These are phyloP conservation scores for Sanghuangporus weigelae DNA, from an alignment of 1,284 basidiomycete species.

Conservation along the genomic window DNA sequence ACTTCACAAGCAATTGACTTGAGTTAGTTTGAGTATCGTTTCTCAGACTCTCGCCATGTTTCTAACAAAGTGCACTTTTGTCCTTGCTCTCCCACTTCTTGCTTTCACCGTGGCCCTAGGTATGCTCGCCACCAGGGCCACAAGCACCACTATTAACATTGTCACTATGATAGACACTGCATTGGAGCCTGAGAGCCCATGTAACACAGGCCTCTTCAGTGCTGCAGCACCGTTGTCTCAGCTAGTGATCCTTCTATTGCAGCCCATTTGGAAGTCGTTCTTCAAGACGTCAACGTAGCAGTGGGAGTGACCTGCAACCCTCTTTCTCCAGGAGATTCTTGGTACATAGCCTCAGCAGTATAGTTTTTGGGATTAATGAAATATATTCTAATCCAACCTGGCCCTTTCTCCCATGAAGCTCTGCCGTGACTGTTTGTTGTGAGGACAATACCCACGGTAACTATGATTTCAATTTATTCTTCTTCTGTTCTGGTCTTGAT, in stretches of 20 bases:
- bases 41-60: no score
- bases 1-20: no score
- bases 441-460: constrained; percentile 18
- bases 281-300: constrained; percentile 3
- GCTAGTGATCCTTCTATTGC: neutral
- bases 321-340: constrained; percentile 5
- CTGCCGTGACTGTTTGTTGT: constrained; percentile 29
- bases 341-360: neutral
- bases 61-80: no score
- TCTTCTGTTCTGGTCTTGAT: neutral
- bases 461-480: neutral
- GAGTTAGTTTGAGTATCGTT: no score
- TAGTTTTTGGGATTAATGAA: neutral
- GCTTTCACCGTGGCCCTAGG: no score
- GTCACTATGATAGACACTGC: neutral
- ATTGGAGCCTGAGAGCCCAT: constrained; percentile 6
- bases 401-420: constrained; percentile 8
- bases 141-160: no score
- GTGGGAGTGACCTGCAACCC: constrained; percentile 14
- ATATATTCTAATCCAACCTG: neutral
- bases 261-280: constrained; percentile 2
- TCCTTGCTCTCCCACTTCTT: no score
- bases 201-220: constrained; percentile 14
- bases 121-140: no score
- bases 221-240: constrained; percentile 1